Conservation (phyloP, 805 yeast genomes). For the Candida anglica region DNA sequence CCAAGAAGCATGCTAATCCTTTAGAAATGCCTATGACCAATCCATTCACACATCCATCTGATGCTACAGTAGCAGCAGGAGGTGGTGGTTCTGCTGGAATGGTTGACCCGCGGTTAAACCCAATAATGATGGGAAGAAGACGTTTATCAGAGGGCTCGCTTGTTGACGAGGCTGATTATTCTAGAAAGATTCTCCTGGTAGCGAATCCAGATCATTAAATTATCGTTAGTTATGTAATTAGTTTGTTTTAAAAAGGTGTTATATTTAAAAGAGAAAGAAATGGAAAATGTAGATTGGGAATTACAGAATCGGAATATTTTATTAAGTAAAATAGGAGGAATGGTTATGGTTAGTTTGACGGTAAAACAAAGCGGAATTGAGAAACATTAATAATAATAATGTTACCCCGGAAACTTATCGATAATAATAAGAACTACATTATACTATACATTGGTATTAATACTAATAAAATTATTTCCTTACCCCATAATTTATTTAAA, state of each 20-base stretch:
- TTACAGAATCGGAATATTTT: background rate
- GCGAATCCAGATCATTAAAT: constrained; percentile 76
- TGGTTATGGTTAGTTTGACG: too few relatives aligned
- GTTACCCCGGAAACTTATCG: too few relatives aligned
- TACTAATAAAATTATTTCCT: too few relatives aligned
- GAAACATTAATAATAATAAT: too few relatives aligned
- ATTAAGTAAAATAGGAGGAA: too few relatives aligned
- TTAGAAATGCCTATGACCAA: constrained; percentile 45
- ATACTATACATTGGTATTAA: too few relatives aligned
- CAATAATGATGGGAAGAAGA: constrained; percentile 77
- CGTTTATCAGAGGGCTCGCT: constrained; percentile 81
- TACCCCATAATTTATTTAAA: too few relatives aligned
- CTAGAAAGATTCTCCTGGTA: constrained; percentile 76
- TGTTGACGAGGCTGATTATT: constrained; percentile 81
- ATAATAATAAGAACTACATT: too few relatives aligned
- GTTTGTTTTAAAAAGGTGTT: background rate
- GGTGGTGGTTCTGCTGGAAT: constrained; percentile 14
- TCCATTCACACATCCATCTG: constrained; percentile 63
- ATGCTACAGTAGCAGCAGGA: constrained; percentile 28
- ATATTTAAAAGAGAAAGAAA: background rate
- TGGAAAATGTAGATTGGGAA: background rate
- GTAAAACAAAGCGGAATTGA: too few relatives aligned
- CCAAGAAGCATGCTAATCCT: constrained; percentile 20
- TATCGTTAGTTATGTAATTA: too few relatives aligned
- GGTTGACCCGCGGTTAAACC: constrained; percentile 65